Conservation (phyloP, 2,329 filamentous ascomycete genomes). For the Colletotrichum sp. region DNA sequence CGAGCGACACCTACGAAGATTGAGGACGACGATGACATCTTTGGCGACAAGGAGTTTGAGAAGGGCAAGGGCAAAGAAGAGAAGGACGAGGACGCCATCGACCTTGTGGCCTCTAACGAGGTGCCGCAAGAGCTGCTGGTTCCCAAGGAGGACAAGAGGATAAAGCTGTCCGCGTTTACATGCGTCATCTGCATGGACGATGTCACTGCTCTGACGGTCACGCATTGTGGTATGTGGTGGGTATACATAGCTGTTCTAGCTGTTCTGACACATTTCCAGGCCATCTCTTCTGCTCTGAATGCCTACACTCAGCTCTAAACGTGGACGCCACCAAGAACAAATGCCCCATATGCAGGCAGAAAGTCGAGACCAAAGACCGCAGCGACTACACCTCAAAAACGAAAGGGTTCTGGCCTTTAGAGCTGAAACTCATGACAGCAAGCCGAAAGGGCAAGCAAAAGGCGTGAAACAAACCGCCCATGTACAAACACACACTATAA, state of each 20-base stretch:
- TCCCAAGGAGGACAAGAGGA: constrained; percentile 51
- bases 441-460: constrained; percentile 55
- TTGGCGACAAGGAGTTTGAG: constrained; percentile 24
- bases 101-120: constrained; percentile 48
- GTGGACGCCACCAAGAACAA: constrained; percentile 60
- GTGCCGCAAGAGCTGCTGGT: constrained; percentile 48
- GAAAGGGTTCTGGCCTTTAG: constrained; percentile 62
- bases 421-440: constrained; percentile 66
- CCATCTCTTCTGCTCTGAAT: constrained; percentile 68
- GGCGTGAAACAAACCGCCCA: background rate
- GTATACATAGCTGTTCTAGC: background rate
- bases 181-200: constrained; percentile 74
- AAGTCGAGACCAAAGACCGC: constrained; percentile 54
- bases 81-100: constrained; percentile 35
- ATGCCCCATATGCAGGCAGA: constrained; percentile 69
- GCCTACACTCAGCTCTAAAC: constrained; percentile 64
- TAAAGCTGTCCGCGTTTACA: constrained; percentile 62
- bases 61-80: constrained; percentile 27
- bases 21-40: constrained; percentile 30
- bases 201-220: constrained; percentile 62
- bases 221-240: constrained; percentile 65
- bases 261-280: constrained; percentile 41
- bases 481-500: background rate
- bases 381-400: constrained; percentile 46
- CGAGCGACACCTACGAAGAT: background rate